A percentile compares a stretch with the other conserved stretches of the same genome.
These are phyloP conservation scores for Plantago elongata DNA, from an alignment of 257 asterid genomes.

Conservation along the genomic window DNA sequence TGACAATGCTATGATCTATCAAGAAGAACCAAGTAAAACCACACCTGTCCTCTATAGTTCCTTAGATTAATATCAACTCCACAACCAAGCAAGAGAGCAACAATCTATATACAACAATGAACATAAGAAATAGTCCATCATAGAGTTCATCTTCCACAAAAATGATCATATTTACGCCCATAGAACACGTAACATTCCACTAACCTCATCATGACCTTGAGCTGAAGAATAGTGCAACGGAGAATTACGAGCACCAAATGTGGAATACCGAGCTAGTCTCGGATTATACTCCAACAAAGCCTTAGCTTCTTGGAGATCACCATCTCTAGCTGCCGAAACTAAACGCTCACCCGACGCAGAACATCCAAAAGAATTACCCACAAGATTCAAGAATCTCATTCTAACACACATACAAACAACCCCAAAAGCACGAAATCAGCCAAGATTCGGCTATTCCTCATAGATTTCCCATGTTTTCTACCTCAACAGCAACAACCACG, in stretches of 20 bases:
- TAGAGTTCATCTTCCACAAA: background rate
- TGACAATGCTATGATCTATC: conserved; percentile 6
- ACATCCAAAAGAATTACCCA: conserved; percentile 90
- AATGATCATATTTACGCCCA: background rate
- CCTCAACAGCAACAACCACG: conserved; percentile 23
- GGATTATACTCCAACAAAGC: conserved; percentile 85
- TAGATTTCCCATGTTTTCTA: conserved; percentile 31
- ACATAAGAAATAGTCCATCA: background rate
- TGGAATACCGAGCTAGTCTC: conserved; percentile 73
- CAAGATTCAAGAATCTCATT: conserved; percentile 68
- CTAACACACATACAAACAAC: conserved; percentile 22
- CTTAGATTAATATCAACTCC: conserved; percentile 87
- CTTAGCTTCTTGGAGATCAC: conserved; percentile 92
- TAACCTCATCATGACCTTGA: conserved; percentile 91
- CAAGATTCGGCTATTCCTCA: background rate
- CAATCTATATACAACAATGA: conserved; percentile 50
- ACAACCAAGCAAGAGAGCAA: conserved; percentile 65
- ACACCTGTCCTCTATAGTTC: conserved; percentile 86
- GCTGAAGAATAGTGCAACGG: conserved; percentile 92
- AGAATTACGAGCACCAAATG: conserved; percentile 85
- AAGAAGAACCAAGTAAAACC: background rate
- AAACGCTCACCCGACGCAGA: conserved; percentile 90
- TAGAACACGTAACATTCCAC: background rate
- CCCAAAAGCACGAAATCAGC: conserved; percentile 9
- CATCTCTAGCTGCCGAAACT: conserved; percentile 93